Evolutionary conservation across 192 early-diverging fungal species (phyloP).

Genomic region (Podila minutissima): DNA sequence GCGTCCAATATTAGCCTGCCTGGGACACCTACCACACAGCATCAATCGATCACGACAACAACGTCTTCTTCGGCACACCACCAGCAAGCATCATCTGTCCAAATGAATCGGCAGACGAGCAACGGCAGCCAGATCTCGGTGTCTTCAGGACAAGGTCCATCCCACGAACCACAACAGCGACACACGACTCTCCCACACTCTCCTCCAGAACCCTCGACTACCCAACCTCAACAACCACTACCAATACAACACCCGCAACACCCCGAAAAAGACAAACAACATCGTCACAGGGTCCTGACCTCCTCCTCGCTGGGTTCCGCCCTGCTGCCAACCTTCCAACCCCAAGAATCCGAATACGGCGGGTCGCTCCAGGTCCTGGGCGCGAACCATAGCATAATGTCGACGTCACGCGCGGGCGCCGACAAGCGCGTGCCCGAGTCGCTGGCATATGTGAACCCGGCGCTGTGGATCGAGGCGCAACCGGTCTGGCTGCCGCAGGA

Average conservation of each 20-base stretch:
- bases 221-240: not conserved
- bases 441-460: conserved; percentile 30
- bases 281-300: not conserved
- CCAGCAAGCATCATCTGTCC: not conserved
- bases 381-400: conserved; percentile 14
- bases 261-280: not conserved
- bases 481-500: conserved; percentile 36
- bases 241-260: not conserved
- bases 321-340: not conserved
- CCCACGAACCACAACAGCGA: not conserved
- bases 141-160: not conserved
- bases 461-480: conserved; percentile 5
- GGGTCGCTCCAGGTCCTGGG: conserved; percentile 23
- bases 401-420: not conserved
- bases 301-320: not conserved
- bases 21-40: not conserved
- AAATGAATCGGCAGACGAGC: not conserved
- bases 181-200: too few relatives aligned
- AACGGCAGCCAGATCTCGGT: not conserved
- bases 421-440: conserved; percentile 15
- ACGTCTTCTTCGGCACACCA: not conserved
- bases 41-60: not conserved
- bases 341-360: conserved; percentile 8
- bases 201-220: too few relatives aligned
- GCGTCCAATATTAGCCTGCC: not conserved